These are phyloP conservation scores for Lentinula aciculospora DNA, from an alignment of 768 basidiomycete genomes.

Conservation along the genomic window DNA sequence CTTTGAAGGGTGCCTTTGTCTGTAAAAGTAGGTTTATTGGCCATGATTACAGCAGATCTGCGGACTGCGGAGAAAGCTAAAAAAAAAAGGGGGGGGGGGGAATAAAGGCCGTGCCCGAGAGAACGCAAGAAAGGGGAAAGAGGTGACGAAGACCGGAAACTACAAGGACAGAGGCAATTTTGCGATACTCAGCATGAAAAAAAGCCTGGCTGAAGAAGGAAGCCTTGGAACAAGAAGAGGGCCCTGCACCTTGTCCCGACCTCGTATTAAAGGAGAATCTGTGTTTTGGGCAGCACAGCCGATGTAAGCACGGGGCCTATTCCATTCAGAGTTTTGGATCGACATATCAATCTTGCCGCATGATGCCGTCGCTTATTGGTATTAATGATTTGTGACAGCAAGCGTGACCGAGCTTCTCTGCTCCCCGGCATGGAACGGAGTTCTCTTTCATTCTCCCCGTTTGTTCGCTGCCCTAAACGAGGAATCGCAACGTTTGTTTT, in stretches of 20 bases:
- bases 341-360: slow-evolving; percentile 4
- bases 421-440: too few species aligned
- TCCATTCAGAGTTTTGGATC: slow-evolving; percentile 6
- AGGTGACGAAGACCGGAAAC: slow-evolving; percentile 1
- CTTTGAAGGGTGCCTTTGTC: slow-evolving; percentile 49
- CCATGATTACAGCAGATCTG: slow-evolving; percentile 27
- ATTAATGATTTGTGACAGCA: not conserved
- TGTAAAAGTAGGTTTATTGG: slow-evolving; percentile 35
- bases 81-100: too few species aligned
- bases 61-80: slow-evolving; percentile 7
- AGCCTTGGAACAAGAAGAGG: not conserved
- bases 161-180: not conserved
- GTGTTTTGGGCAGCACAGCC: slow-evolving; percentile 9
- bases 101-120: not conserved
- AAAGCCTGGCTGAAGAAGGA: not conserved
- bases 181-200: slow-evolving; percentile 6
- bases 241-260: not conserved
- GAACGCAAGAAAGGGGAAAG: not conserved
- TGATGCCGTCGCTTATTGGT: not conserved
- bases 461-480: not conserved
- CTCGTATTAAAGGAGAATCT: slow-evolving; percentile 9
- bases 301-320: slow-evolving; percentile 7
- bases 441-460: not conserved
- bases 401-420: not conserved
- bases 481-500: not conserved